These are phyloP conservation scores for Mariannaea elegans DNA, from an alignment of 2,329 filamentous ascomycete genomes.

Conservation along the genomic window DNA sequence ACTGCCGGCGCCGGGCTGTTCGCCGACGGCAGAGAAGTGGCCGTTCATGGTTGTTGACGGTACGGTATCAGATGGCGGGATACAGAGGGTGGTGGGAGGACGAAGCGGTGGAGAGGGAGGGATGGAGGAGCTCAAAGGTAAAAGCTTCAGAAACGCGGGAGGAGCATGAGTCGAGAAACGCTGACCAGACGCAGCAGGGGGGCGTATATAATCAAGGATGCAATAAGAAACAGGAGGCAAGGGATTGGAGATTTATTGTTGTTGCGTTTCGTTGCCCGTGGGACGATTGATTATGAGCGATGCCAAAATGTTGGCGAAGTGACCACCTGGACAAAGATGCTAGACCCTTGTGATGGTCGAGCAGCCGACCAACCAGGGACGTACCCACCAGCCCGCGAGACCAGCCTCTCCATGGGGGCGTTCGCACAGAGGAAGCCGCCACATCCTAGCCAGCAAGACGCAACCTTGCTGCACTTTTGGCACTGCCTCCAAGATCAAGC, in stretches of 20 bases:
- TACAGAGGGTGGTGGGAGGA: neutral
- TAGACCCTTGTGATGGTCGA: constrained; percentile 25
- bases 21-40: constrained; percentile 80
- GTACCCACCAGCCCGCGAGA: constrained; percentile 16
- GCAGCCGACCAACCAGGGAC: constrained; percentile 20
- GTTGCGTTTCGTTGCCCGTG: constrained; percentile 12
- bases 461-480: neutral
- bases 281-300: constrained; percentile 15
- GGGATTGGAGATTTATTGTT: constrained; percentile 13
- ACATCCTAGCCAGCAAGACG: neutral
- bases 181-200: constrained; percentile 17
- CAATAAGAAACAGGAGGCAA: neutral
- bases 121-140: constrained; percentile 14
- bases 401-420: constrained; percentile 12
- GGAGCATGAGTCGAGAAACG: constrained; percentile 19
- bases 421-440: constrained; percentile 8
- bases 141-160: constrained; percentile 27
- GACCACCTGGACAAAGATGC: constrained; percentile 25
- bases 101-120: constrained; percentile 23
- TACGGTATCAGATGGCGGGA: constrained; percentile 21
- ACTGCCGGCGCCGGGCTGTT: constrained; percentile 68
- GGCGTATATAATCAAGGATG: neutral
- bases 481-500: neutral
- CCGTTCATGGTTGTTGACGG: constrained; percentile 70
- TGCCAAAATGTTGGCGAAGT: constrained; percentile 22